Evolutionary conservation across 2,329 filamentous ascomycete genomes (phyloP), one percentile per base, ranked within the genome.

Genomic region (Aspergillus pseudotamarii): DNA sequence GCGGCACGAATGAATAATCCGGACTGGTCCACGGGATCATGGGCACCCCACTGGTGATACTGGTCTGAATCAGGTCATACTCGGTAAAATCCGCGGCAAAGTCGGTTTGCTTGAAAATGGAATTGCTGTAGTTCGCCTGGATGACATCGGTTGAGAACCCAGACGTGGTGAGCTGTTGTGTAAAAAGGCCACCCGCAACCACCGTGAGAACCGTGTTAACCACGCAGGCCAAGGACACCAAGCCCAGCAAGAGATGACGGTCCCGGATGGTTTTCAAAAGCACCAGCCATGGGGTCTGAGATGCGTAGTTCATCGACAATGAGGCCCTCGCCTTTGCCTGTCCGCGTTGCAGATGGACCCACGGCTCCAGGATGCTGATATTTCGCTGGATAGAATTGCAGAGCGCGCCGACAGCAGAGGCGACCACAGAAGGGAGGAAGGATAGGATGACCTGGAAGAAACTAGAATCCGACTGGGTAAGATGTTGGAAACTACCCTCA

Each of bases 361-460:
- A 76, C 2, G 75, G 75, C 61, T 76, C 75, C 12, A 76, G 67
- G 8, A 76, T 71, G 23, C 71, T 75, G 30, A 76, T 64, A 26
- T 76, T 75, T 4, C 75, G 73, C 41, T 76, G 72, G 41, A 76
- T 76, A 0, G 75, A 76, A 1, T 69, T 74, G 59, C 74, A 76
- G 6, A 76, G 61, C 5, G 75, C 69, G 10, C 71, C 72, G 1
- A 76, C 74, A 0, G 71, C 69, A 2, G 75, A 76, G 1, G 75
- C 75, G 4, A 76, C 71, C 12, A 76, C 60, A 1, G 74, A 75
- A 10, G 75, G 75, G 4, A 76, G 58, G 26, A 76, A 70, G 3
- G 75, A 76, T 1, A 76, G 65, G 6, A 76, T 53, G 1, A 75
- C 68, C 50, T 76, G 73, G 14, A 76, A 67, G 11, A 73, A 67